Conservation (phyloP, 345 rosid species). For the Carallia brachiata region DNA sequence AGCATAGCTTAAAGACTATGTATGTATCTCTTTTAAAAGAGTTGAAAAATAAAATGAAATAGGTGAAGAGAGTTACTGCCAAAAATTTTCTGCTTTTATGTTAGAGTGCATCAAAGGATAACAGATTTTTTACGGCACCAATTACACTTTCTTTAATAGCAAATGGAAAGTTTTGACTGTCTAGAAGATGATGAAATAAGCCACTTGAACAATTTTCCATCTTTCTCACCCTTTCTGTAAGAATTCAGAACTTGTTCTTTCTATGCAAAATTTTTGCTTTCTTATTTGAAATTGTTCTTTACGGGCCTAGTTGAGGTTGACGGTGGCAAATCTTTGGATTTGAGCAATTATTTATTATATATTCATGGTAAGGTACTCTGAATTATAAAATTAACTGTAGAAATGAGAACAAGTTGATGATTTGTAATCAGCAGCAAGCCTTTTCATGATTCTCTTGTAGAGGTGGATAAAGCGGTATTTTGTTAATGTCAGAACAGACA, state of each 20-base stretch:
- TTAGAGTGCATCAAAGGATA: no score
- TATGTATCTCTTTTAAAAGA: no score
- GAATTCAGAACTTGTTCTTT: conserved; percentile 9
- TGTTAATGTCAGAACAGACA: conserved; percentile 73
- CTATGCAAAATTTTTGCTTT: conserved; percentile 7
- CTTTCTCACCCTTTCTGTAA: conserved; percentile 64
- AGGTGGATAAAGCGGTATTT: conserved; percentile 97
- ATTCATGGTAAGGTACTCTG: conserved; percentile 59
- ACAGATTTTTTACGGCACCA: conserved; percentile 65
- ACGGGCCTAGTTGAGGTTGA: conserved; percentile 72
- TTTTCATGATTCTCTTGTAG: conserved; percentile 38
- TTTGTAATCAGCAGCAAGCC: neutral
- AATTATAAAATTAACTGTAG: neutral
- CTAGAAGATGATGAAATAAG: conserved; percentile 35
- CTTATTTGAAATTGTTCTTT: conserved; percentile 14
- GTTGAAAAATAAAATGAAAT: no score
- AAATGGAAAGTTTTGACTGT: conserved; percentile 81
- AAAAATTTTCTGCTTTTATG: no score
- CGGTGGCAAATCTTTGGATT: conserved; percentile 57
- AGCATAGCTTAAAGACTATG: no score
- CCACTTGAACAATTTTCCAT: conserved; percentile 89
- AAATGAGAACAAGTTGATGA: neutral
- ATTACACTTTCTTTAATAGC: conserved; percentile 81
- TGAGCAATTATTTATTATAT: conserved; percentile 61
- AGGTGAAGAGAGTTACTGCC: no score